These are phyloP conservation scores for Entoloma clypeatum DNA, from an alignment of 1,284 basidiomycete species.

Conservation along the genomic window DNA sequence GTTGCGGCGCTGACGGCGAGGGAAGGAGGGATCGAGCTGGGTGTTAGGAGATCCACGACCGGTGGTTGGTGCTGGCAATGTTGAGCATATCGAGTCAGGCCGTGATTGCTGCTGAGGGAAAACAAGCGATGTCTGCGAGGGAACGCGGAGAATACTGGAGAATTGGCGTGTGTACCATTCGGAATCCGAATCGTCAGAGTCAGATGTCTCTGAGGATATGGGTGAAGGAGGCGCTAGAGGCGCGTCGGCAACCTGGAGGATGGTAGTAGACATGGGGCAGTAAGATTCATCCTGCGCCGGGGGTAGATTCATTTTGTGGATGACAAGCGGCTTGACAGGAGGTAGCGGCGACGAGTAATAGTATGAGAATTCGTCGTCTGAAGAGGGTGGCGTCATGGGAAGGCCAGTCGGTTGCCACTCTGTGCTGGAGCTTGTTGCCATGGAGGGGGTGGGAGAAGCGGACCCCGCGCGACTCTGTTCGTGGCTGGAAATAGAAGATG, in stretches of 20 bases:
- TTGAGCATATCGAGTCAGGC: slow-evolving; percentile 30
- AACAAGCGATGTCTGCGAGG: slow-evolving; percentile 25
- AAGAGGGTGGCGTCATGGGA: slow-evolving; percentile 38
- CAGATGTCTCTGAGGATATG: slow-evolving; percentile 21
- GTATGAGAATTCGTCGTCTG: slow-evolving; percentile 33
- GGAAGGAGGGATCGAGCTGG: slow-evolving; percentile 25
- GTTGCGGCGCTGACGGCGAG: slow-evolving; percentile 20
- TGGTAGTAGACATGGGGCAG: slow-evolving; percentile 7
- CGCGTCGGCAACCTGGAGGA: slow-evolving; percentile 2
- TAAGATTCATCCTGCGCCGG: slow-evolving; percentile 14
- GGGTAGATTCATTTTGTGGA: slow-evolving; percentile 30
- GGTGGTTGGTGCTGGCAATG: slow-evolving; percentile 16
- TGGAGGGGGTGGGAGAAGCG: slow-evolving; percentile 27
- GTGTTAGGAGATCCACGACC: slow-evolving; percentile 17
- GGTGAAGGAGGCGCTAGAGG: slow-evolving; percentile 5
- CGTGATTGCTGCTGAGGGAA: slow-evolving; percentile 26
- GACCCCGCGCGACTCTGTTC: slow-evolving; percentile 20
- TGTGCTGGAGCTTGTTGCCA: slow-evolving; percentile 30
- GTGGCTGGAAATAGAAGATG: slow-evolving; percentile 19
- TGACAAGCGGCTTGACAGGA: slow-evolving; percentile 33
- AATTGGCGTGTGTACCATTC: slow-evolving; percentile 42
- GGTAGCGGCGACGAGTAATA: slow-evolving; percentile 20
- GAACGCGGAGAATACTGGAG: slow-evolving; percentile 32
- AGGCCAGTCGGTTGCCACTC: slow-evolving; percentile 28
- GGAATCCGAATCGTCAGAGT: slow-evolving; percentile 35